phyloP scores from a whole-genome alignment of 2,329 filamentous ascomycete species.

The Zymoseptoria passerinii region DNA sequence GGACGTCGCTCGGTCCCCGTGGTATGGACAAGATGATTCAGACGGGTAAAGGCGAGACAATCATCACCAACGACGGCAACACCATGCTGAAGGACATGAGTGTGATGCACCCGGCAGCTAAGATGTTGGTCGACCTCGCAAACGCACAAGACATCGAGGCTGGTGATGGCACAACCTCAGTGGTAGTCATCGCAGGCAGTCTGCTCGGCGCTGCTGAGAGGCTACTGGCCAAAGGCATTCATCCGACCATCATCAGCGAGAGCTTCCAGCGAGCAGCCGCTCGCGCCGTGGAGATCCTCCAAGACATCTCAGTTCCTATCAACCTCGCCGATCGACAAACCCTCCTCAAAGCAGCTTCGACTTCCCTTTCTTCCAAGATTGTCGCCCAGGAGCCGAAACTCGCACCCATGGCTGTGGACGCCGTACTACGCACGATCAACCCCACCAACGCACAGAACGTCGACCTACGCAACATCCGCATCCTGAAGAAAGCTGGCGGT shows the following conservation, averaged over 20 bases:
- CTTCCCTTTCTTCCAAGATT: slow-evolving; percentile 95
- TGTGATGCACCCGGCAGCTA: slow-evolving; percentile 97
- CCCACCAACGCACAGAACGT: slow-evolving; percentile 93
- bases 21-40: slow-evolving; percentile 99
- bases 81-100: slow-evolving; percentile 99
- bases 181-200: slow-evolving; percentile 95
- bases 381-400: slow-evolving; percentile 95
- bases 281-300: slow-evolving; percentile 79
- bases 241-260: slow-evolving; percentile 96
- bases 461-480: slow-evolving; percentile 90
- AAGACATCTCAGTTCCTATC: slow-evolving; percentile 93
- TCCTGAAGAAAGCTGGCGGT: slow-evolving; percentile 94
- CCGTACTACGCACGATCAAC: slow-evolving; percentile 92
- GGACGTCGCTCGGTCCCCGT: slow-evolving; percentile 90
- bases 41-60: slow-evolving; percentile 90
- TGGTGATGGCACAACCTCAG: slow-evolving; percentile 94
- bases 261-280: slow-evolving; percentile 91
- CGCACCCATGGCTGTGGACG: slow-evolving; percentile 96
- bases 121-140: slow-evolving; percentile 97
- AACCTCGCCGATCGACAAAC: slow-evolving; percentile 78
- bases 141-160: slow-evolving; percentile 97
- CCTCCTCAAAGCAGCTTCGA: slow-evolving; percentile 92
- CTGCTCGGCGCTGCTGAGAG: slow-evolving; percentile 88
- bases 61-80: slow-evolving; percentile 99
- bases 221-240: slow-evolving; percentile 82